phyloP scores from a whole-genome alignment of 345 rosid species.

The Linum usitatissimum region DNA sequence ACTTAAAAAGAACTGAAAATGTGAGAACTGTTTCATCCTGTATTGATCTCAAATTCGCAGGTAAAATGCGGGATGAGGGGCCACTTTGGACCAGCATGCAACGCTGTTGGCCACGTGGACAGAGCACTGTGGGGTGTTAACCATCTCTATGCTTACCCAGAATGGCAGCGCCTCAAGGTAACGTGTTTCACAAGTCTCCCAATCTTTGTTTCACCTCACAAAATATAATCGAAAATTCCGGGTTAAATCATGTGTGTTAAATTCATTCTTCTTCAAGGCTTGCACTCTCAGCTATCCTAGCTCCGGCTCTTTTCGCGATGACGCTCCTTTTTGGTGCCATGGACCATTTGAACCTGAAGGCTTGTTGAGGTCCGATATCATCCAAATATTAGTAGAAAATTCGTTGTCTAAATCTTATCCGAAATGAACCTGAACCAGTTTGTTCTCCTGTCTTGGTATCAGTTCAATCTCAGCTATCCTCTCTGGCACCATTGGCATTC shows the following conservation, averaged over 20 bases:
- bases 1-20: too few species aligned
- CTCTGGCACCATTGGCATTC: conserved; percentile 54
- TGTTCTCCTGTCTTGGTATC: background rate
- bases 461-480: conserved; percentile 52
- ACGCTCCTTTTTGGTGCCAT: conserved; percentile 50
- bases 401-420: background rate
- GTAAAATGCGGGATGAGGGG: conserved; percentile 66
- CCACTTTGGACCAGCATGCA: conserved; percentile 62
- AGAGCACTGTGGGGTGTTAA: conserved; percentile 50
- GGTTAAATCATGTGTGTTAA: background rate
- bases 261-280: conserved; percentile 23
- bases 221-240: background rate
- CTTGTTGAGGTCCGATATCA: conserved; percentile 33
- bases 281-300: conserved; percentile 45
- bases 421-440: background rate
- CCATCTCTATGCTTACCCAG: conserved; percentile 45
- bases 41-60: conserved; percentile 18
- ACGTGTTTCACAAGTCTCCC: background rate
- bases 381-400: background rate
- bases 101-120: conserved; percentile 57
- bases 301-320: conserved; percentile 30
- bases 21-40: background rate
- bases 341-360: conserved; percentile 74
- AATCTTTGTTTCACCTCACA: background rate
- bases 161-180: conserved; percentile 53